Conservation (phyloP, 2,329 filamentous ascomycete species). For the Paecilomyces fulvus region DNA sequence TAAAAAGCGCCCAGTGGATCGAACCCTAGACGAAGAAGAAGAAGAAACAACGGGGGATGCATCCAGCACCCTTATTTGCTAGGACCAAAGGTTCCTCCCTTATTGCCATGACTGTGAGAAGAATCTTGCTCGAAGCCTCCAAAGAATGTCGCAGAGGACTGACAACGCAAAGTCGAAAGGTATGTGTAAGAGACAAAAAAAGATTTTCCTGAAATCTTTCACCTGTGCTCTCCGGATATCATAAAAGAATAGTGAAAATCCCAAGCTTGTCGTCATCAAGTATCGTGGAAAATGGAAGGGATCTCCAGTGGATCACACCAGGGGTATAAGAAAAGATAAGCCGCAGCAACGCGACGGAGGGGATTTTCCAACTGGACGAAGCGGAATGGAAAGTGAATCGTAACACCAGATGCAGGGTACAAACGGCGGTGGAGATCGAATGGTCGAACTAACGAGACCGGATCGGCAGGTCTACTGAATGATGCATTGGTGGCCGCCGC, state of each 20-base stretch:
- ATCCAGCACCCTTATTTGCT: not conserved
- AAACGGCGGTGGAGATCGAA: not conserved
- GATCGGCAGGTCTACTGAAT: slow-evolving; percentile 20
- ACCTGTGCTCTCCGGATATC: not conserved
- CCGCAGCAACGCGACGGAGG: not conserved
- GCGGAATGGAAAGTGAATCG: not conserved
- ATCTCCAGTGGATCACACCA: slow-evolving; percentile 1
- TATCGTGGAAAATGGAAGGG: slow-evolving; percentile 2
- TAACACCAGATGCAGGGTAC: not conserved
- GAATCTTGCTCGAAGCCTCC: not conserved
- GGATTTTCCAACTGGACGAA: not conserved
- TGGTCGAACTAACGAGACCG: not conserved
- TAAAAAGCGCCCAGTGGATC: not conserved
- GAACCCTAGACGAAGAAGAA: not conserved
- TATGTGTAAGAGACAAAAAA: not conserved
- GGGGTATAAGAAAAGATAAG: not conserved
- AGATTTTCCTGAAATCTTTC: slow-evolving; percentile 3
- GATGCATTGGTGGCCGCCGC: slow-evolving; percentile 23
- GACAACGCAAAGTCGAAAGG: not conserved
- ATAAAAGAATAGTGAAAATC: not conserved
- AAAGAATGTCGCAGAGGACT: not conserved
- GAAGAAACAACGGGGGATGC: not conserved
- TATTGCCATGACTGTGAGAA: not conserved
- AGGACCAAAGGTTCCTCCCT: not conserved
- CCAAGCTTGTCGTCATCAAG: not conserved